Base-by-base conservation (phyloP, 306 rosid species). In the Dryas drummondii region DNA sequence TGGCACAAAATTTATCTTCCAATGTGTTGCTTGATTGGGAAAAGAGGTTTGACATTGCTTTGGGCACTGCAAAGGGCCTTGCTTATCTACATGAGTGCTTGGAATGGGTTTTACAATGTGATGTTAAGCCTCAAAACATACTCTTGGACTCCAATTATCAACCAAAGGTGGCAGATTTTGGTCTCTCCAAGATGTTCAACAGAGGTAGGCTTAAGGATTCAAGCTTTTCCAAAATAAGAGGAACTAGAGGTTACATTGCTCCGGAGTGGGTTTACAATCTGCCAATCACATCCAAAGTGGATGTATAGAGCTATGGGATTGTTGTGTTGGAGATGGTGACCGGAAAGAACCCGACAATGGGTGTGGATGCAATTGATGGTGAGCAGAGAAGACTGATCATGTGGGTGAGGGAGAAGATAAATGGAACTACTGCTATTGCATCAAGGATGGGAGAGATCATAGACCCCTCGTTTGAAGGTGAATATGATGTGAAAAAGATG, bases 241-340 rank as follows among this genome's bases (percentile, higher is more conserved):
- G 93, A 37, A 88, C 93, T 5, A 70, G 93, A 67, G 94, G 94
- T 0, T 89, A 89, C 50, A 89, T 89, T 86, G 91, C 94, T 4
- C 89, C 91, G 1, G 94, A 89, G 67, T 87, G 94, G 94, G 56
- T 89, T 46, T 85, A 79, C 5, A 87, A 85, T 56, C 79, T 55
- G n/a, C 88, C 86, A 1, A 81, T 89, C 7, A 87, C 94, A 2
- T 73, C 94, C 3, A 89, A 87, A 73, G 89, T 89, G 14, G 94
- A 89, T 19, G 94, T 89, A 0, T 89, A 83, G 61, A 87, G 94
- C 75, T 89, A 81, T 32, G 90, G 91, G 22, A 71, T 89, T 62
- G 90, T 87, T 10, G 75, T 78, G 41, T 70, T 89, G 84, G 94
- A 89, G 71, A 70, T 77, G 70, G 48, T 86, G 50, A 83, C 83